Evolutionary conservation across 306 rosid genomes (phyloP).

Genomic region (Fagus sylvatica): DNA sequence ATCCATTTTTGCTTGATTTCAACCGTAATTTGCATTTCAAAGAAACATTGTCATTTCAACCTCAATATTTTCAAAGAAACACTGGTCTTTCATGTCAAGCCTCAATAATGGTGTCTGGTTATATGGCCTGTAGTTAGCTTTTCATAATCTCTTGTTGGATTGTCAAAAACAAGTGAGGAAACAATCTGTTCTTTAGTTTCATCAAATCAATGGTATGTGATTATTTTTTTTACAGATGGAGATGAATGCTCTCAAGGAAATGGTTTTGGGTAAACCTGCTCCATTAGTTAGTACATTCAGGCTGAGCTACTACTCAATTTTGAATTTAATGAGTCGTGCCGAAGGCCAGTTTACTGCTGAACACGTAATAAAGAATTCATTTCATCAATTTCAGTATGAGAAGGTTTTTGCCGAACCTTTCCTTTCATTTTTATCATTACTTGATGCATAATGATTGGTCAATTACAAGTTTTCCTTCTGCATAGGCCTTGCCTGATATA

Average conservation of each 20-base stretch:
- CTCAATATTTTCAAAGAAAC: background rate
- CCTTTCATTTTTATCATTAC: slow-evolving; percentile 8
- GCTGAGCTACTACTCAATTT: slow-evolving; percentile 97
- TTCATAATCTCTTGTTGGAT: slow-evolving; percentile 19
- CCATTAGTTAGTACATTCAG: slow-evolving; percentile 96
- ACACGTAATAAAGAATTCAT: slow-evolving; percentile 87
- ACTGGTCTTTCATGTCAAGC: background rate
- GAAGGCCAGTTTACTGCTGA: slow-evolving; percentile 99
- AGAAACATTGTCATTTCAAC: background rate
- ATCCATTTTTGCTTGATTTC: slow-evolving; percentile 3
- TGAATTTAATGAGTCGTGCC: slow-evolving; percentile 96
- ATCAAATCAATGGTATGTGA: background rate
- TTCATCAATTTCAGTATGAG: slow-evolving; percentile 96
- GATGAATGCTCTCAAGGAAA: slow-evolving; percentile 87
- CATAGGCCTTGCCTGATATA: slow-evolving; percentile 89
- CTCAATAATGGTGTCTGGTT: background rate
- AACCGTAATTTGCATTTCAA: background rate
- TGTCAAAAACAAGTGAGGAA: slow-evolving; percentile 10
- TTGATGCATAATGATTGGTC: slow-evolving; percentile 21
- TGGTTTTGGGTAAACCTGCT: slow-evolving; percentile 98
- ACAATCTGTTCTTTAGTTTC: too few species aligned
- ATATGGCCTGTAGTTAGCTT: background rate
- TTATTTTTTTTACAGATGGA: slow-evolving; percentile 64
- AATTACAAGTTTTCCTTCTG: slow-evolving; percentile 17
- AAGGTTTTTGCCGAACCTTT: slow-evolving; percentile 61